Conservation (phyloP, 441 rosid species). For the Pelargonium australe region DNA sequence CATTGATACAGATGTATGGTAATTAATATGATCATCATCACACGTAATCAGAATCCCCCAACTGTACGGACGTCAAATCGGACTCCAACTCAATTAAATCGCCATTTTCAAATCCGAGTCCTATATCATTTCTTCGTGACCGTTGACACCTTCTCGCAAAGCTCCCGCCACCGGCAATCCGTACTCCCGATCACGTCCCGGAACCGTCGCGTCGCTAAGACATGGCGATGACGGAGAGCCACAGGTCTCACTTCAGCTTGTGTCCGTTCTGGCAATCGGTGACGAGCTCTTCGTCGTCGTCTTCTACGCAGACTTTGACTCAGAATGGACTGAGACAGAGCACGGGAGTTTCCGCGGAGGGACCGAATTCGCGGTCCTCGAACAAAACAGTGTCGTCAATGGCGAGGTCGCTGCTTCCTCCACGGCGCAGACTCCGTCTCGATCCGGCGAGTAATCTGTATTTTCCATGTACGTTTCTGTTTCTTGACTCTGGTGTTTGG, state of each 20-base stretch:
- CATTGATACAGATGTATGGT: no score
- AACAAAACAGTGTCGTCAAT: constrained; percentile 19
- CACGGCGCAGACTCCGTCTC: background rate
- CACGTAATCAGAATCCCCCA: no score
- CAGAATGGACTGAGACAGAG: constrained; percentile 26
- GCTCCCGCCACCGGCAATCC: no score
- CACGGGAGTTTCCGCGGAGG: constrained; percentile 21
- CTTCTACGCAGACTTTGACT: constrained; percentile 53
- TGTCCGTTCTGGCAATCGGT: constrained; percentile 72
- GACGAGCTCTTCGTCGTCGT: constrained; percentile 41
- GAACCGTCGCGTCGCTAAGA: background rate
- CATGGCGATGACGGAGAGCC: constrained; percentile 50
- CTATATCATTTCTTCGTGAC: no score
- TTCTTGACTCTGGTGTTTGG: background rate
- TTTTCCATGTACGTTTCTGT: constrained; percentile 56
- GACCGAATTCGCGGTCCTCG: background rate
- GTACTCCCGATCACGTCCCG: no score
- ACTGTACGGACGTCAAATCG: no score
- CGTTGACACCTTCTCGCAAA: no score
- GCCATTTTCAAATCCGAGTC: no score
- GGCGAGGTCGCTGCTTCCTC: background rate
- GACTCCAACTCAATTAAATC: no score
- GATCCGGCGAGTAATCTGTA: constrained; percentile 33
- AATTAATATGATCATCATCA: no score
- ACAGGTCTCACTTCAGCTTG: constrained; percentile 38